Percentiles rank a stretch among this genome's conserved stretches.
phyloP scores from a whole-genome alignment of 805 yeast species.

The Barnettozyma botsteinii region DNA sequence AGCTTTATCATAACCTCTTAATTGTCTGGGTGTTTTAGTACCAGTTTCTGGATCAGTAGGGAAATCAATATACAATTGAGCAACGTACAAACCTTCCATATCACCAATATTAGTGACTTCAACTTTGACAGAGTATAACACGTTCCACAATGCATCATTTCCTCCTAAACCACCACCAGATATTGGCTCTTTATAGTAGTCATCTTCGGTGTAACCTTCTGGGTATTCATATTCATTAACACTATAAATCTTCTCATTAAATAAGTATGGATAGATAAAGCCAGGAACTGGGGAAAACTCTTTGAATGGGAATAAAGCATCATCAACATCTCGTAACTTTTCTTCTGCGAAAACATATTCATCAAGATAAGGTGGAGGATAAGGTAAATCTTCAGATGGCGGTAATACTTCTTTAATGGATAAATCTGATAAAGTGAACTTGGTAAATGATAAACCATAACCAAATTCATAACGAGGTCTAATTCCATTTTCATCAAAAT shows the following conservation, averaged over 20 bases:
- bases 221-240: constrained; percentile 31
- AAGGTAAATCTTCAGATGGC: constrained; percentile 41
- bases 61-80: constrained; percentile 48
- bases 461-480: constrained; percentile 59
- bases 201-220: constrained; percentile 30
- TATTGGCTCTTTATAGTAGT: constrained; percentile 24
- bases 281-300: constrained; percentile 50
- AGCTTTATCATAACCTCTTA: constrained; percentile 55
- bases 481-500: constrained; percentile 50
- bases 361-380: constrained; percentile 42
- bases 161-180: constrained; percentile 53
- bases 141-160: constrained; percentile 54
- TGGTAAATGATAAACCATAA: constrained; percentile 8
- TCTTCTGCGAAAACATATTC: constrained; percentile 37
- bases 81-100: constrained; percentile 41
- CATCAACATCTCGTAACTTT: constrained; percentile 48
- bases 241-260: constrained; percentile 27
- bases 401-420: constrained; percentile 36
- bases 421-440: constrained; percentile 23
- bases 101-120: constrained; percentile 44
- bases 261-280: constrained; percentile 49
- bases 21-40: constrained; percentile 45
- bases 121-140: constrained; percentile 40
- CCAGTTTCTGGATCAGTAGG: constrained; percentile 30
- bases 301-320: constrained; percentile 47